Conservation (phyloP, 495 filamentous ascomycete species). For the Cladorrhinum samala region DNA sequence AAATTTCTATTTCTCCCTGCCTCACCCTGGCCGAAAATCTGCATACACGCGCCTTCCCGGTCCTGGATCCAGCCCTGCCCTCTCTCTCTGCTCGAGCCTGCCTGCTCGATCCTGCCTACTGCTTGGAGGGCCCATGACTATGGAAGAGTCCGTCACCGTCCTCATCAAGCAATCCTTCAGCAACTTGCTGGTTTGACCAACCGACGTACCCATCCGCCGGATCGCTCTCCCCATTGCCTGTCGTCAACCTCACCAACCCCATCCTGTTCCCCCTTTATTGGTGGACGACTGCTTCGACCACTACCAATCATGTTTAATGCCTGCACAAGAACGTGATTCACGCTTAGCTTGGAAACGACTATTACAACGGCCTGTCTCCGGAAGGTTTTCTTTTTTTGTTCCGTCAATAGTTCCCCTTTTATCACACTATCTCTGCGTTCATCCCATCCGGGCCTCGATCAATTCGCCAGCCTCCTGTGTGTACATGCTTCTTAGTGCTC, state of each 20-base stretch:
- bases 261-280: constrained; percentile 34
- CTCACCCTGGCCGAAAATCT: constrained; percentile 17
- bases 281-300: constrained; percentile 20
- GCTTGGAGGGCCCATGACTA: constrained; percentile 35
- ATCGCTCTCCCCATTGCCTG: constrained; percentile 25
- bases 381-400: constrained; percentile 10
- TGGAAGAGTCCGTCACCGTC: constrained; percentile 32
- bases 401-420: constrained; percentile 13
- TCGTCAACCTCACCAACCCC: constrained; percentile 24
- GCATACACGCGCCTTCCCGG: constrained; percentile 34
- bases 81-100: constrained; percentile 24
- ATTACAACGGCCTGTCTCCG: constrained; percentile 13
- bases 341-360: constrained; percentile 24
- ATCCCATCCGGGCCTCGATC: not conserved
- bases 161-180: constrained; percentile 22
- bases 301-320: constrained; percentile 41
- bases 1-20: constrained; percentile 11
- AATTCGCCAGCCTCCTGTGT: too few species aligned
- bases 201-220: constrained; percentile 37
- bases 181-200: constrained; percentile 32
- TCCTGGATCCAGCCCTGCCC: constrained; percentile 31
- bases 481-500: constrained; percentile 1
- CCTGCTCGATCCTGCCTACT: constrained; percentile 21
- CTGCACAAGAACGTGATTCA: constrained; percentile 29
- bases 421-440: constrained; percentile 2